Evolutionary conservation across 257 asterid species (phyloP), one percentile per base, ranked within the genome.

Genomic region (Paulownia fortunei): DNA sequence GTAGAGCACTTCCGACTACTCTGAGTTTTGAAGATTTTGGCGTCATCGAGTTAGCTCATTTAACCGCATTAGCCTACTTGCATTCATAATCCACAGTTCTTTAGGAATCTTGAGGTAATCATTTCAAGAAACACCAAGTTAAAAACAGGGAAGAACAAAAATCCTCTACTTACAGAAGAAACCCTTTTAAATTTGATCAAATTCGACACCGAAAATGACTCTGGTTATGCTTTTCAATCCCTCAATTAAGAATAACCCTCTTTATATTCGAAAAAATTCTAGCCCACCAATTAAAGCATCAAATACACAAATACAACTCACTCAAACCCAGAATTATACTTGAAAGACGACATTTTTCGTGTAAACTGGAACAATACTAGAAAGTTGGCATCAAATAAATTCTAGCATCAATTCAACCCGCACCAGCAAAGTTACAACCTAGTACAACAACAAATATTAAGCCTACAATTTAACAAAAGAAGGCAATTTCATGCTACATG

Each of bases 121-220:
- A 66, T 21, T 76, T 39, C 21, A 65, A 76, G 10, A 75, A 19
- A 21, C 41, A 47, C 39, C 41, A 49, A n/a, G 37, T 60, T 27
- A 32, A 32, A 26, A 24, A 54, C 60, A 51, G 39, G 18, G 46
- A 9, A 30, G 36, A 66, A 4, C 75, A 63, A 3, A 12, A 74
- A 42, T 59, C 36, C 37, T 23, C 37, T 26, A 74, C 15, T 16
- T 7, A 76, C 4, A 61, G 54, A 44, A 10, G 42, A 61, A 46
- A 6, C 7, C 59, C 41, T 64, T 51, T 21, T 2, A 6, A 51
- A 34, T 21, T 44, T 18, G 15, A 10, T 21, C 69, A 49, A 58
- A 41, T 30, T 44, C 58, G 15, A 37, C 0, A 73, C 23, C 21
- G 27, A 6, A 72, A 21, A 72, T 13, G 12, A 13, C 61, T 15